Evolutionary conservation across 1,284 basidiomycete species (phyloP).

Genomic region (Abortiporus biennis): DNA sequence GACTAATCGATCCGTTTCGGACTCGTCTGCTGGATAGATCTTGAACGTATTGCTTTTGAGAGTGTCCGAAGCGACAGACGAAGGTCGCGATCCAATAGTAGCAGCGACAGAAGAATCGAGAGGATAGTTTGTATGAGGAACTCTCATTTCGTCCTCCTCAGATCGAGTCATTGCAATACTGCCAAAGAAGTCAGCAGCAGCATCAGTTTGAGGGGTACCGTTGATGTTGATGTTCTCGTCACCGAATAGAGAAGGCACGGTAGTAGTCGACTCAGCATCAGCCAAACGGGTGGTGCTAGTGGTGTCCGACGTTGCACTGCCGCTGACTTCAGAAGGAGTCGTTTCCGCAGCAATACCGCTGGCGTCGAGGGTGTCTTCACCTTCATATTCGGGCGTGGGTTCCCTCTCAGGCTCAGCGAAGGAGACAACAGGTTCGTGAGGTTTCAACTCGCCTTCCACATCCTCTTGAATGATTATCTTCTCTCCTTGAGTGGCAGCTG

Average conservation of each 20-base stretch:
- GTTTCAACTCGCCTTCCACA: conserved; percentile 33
- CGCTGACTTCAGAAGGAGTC: conserved; percentile 72
- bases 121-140: conserved; percentile 77
- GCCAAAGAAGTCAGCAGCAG: conserved; percentile 87
- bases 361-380: conserved; percentile 41
- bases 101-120: conserved; percentile 87
- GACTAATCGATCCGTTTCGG: conserved; percentile 83
- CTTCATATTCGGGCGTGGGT: conserved; percentile 28
- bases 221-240: conserved; percentile 54
- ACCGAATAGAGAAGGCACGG: conserved; percentile 84
- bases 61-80: conserved; percentile 75
- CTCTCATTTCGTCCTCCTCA: conserved; percentile 52
- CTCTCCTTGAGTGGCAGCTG: conserved; percentile 26
- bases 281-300: conserved; percentile 53
- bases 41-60: conserved; percentile 79
- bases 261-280: conserved; percentile 75
- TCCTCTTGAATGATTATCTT: conserved; percentile 29
- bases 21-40: conserved; percentile 88
- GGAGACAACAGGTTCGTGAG: conserved; percentile 69
- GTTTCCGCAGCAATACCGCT: conserved; percentile 30
- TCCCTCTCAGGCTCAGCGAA: conserved; percentile 66
- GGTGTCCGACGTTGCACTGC: conserved; percentile 55
- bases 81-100: conserved; percentile 82
- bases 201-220: conserved; percentile 55
- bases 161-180: conserved; percentile 59